Percentiles rank a stretch among this genome's conserved stretches.
Evolutionary conservation across 2,329 filamentous ascomycete genomes (phyloP).

Genomic region (Cercospora beticola): DNA sequence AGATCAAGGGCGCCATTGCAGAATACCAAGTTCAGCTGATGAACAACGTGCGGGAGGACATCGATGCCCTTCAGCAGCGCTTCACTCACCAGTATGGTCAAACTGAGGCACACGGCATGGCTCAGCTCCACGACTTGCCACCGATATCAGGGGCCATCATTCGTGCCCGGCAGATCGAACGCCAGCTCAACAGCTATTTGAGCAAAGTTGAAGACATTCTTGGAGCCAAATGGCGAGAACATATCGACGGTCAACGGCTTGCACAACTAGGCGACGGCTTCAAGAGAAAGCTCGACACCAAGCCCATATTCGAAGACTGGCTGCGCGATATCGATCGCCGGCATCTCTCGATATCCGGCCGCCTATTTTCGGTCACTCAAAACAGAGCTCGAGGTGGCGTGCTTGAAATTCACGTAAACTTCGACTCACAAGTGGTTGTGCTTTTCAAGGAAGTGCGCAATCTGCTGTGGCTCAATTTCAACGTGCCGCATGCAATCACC

Average conservation of each 20-base stretch:
- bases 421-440: conserved; percentile 94
- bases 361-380: conserved; percentile 84
- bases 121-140: conserved; percentile 89
- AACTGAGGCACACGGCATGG: conserved; percentile 97
- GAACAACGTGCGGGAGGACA: conserved; percentile 96
- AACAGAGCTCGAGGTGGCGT: conserved; percentile 88
- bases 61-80: conserved; percentile 86
- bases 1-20: conserved; percentile 95
- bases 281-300: conserved; percentile 91
- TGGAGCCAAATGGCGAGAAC: conserved; percentile 89
- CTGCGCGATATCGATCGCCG: conserved; percentile 82
- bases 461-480: conserved; percentile 89
- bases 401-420: conserved; percentile 89
- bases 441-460: conserved; percentile 99
- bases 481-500: conserved; percentile 89
- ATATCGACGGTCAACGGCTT: conserved; percentile 91
- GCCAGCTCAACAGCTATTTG: conserved; percentile 95
- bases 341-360: conserved; percentile 86
- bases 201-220: conserved; percentile 98
- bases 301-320: conserved; percentile 94
- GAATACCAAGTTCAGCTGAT: conserved; percentile 98
- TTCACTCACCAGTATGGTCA: conserved; percentile 99
- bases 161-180: conserved; percentile 95
- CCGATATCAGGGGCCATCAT: conserved; percentile 97
- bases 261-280: conserved; percentile 90